A percentile compares a stretch with the other conserved stretches of the same genome.
Conservation (phyloP, 352 stramenopile genomes). For the Globisporangium acanthophoron region DNA sequence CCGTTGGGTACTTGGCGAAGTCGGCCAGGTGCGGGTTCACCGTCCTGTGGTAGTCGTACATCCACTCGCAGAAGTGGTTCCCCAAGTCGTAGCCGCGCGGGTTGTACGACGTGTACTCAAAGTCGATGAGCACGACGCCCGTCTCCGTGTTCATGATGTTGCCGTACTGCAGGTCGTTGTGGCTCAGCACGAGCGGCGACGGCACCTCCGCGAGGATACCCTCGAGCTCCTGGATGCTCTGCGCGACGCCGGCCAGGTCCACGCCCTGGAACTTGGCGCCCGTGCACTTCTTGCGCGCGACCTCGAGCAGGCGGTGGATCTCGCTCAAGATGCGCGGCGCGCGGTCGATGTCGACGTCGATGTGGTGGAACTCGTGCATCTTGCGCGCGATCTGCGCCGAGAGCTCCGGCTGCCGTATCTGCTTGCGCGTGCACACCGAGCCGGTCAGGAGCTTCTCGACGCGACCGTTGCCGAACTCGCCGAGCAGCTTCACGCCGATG, state of each 20-base stretch:
- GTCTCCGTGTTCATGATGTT: slow-evolving; percentile 86
- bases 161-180: slow-evolving; percentile 92
- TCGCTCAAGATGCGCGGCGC: slow-evolving; percentile 49
- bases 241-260: slow-evolving; percentile 40
- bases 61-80: slow-evolving; percentile 92
- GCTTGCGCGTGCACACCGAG: slow-evolving; percentile 50
- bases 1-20: slow-evolving; percentile 67
- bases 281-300: slow-evolving; percentile 53
- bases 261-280: slow-evolving; percentile 34
- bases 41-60: slow-evolving; percentile 79
- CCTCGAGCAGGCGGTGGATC: slow-evolving; percentile 48
- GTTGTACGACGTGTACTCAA: slow-evolving; percentile 93
- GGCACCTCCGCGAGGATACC: slow-evolving; percentile 42
- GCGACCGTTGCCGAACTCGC: slow-evolving; percentile 74
- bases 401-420: slow-evolving; percentile 58
- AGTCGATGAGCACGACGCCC: slow-evolving; percentile 88
- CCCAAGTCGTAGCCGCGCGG: slow-evolving; percentile 87
- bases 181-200: slow-evolving; percentile 79
- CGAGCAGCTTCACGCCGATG: slow-evolving; percentile 70
- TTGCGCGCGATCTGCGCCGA: slow-evolving; percentile 53
- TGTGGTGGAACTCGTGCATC: slow-evolving; percentile 62
- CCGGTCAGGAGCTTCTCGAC: slow-evolving; percentile 74
- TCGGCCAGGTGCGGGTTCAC: slow-evolving; percentile 73
- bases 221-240: slow-evolving; percentile 58
- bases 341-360: slow-evolving; percentile 64